Evolutionary conservation across 805 yeast species (phyloP).

Genomic region (Nakazawaea populi): DNA sequence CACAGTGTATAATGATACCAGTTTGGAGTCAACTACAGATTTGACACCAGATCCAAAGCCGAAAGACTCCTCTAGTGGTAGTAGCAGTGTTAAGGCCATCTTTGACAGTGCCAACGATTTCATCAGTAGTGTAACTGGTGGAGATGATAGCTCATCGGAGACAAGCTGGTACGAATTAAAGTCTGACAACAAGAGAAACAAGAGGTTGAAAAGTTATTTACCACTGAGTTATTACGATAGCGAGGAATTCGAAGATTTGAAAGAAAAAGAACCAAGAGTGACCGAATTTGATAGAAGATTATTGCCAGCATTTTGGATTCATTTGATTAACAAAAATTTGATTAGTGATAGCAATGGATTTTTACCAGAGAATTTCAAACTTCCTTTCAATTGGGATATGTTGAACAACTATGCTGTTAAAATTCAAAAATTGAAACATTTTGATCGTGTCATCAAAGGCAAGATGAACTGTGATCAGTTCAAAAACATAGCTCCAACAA

Average conservation of each 20-base stretch:
- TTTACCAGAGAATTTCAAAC: constrained; percentile 8
- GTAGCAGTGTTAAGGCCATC: not conserved
- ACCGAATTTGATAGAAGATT: constrained; percentile 8
- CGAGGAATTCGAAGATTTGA: not conserved
- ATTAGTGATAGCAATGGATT: not conserved
- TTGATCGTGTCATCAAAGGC: constrained; percentile 5
- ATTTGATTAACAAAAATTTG: constrained; percentile 8
- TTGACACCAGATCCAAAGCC: not conserved
- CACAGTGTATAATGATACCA: constrained; percentile 4
- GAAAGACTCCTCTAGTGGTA: not conserved
- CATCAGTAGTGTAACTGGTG: constrained; percentile 5
- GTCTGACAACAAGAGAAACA: constrained; percentile 2
- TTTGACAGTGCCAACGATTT: constrained; percentile 4
- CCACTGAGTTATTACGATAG: not conserved
- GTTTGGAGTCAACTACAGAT: not conserved
- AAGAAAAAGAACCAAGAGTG: not conserved
- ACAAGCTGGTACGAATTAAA: not conserved
- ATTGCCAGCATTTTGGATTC: constrained; percentile 9
- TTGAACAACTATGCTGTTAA: constrained; percentile 5
- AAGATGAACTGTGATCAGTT: constrained; percentile 8
- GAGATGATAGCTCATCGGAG: not conserved
- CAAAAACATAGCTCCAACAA: constrained; percentile 7
- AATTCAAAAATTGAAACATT: constrained; percentile 10
- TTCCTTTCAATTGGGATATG: constrained; percentile 12
- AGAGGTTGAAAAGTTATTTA: constrained; percentile 6